phyloP scores from a whole-genome alignment of 164 flowering plant species.

The Chimonanthus praecox region DNA sequence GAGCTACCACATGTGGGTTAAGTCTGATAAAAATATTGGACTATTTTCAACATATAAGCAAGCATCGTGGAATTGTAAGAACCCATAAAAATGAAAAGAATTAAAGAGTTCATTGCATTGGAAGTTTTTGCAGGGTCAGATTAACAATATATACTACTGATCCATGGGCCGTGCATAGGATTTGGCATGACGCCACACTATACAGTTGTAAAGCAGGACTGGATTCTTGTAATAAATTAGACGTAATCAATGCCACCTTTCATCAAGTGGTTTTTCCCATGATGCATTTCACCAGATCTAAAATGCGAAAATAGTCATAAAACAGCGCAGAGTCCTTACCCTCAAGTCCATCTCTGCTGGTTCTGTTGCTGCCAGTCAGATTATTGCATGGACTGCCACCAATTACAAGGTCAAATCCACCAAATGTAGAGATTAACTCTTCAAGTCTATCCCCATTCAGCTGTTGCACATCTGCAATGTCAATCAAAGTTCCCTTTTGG shows the following conservation, averaged over 20 bases:
- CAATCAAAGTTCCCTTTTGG: conserved; percentile 25
- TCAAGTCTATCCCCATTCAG: conserved; percentile 17
- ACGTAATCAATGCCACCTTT: background rate
- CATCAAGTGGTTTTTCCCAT: conserved; percentile 7
- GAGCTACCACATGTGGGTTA: too few species aligned
- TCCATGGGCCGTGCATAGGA: too few species aligned
- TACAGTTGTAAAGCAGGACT: too few species aligned
- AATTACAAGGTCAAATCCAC: conserved; percentile 37
- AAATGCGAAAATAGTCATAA: conserved; percentile 25
- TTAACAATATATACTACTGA: too few species aligned
- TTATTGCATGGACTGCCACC: conserved; percentile 41
- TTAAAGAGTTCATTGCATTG: too few species aligned
- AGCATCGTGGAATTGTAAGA: too few species aligned
- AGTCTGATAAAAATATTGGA: too few species aligned
- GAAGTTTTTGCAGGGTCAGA: too few species aligned
- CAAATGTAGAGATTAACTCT: conserved; percentile 16
- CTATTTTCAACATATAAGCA: too few species aligned
- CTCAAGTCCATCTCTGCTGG: conserved; percentile 32
- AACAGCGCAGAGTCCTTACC: conserved; percentile 33
- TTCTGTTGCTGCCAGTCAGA: conserved; percentile 28
- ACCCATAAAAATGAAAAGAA: too few species aligned
- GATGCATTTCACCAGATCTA: conserved; percentile 17
- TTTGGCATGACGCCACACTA: too few species aligned
- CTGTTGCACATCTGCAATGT: conserved; percentile 25
- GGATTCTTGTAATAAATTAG: too few species aligned